Percentiles rank a stretch among this genome's conserved stretches.
These are phyloP conservation scores for Puccinellia tenuiflora DNA, from an alignment of 176 grass and related monocot genomes.

Conservation along the genomic window DNA sequence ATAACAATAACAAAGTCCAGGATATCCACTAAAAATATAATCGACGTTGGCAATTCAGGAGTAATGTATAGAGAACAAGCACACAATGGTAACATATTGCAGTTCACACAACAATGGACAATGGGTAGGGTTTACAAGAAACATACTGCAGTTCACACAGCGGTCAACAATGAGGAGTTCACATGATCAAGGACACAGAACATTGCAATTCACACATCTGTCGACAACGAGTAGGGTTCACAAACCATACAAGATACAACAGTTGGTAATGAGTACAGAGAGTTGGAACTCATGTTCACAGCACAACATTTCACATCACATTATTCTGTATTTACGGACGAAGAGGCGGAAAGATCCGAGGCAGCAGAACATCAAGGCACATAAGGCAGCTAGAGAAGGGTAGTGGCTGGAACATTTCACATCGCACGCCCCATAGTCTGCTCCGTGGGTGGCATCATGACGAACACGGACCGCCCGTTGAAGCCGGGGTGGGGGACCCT, in stretches of 20 bases:
- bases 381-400: neutral
- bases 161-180: neutral
- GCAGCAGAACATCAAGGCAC: neutral
- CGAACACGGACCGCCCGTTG: slow-evolving; percentile 32
- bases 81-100: neutral
- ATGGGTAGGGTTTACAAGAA: neutral
- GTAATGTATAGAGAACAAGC: neutral
- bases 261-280: neutral
- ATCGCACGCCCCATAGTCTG: slow-evolving; percentile 78
- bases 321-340: slow-evolving; percentile 19
- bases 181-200: neutral
- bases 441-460: slow-evolving; percentile 75
- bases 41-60: neutral
- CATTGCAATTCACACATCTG: neutral
- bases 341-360: neutral
- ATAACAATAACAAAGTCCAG: neutral
- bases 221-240: neutral
- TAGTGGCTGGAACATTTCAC: neutral
- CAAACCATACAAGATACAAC: neutral
- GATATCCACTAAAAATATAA: neutral
- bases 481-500: slow-evolving; percentile 73
- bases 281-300: neutral
- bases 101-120: neutral
- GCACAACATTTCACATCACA: slow-evolving; percentile 15
- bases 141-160: neutral